Evolutionary conservation across 495 filamentous ascomycete species (phyloP).

Genomic region (Tuber umbilicatum): DNA sequence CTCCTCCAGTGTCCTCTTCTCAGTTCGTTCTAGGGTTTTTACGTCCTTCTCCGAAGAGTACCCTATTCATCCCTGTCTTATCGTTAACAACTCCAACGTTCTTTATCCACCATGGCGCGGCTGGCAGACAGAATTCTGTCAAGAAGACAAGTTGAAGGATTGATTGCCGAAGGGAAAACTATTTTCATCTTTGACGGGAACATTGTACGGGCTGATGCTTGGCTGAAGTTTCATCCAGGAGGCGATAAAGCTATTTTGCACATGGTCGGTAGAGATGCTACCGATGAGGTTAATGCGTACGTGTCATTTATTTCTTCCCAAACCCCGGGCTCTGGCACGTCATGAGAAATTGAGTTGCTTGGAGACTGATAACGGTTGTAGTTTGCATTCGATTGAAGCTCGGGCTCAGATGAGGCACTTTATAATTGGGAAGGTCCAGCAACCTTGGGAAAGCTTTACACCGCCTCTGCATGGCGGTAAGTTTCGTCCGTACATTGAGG

Average conservation of each 20-base stretch:
- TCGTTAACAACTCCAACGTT: neutral
- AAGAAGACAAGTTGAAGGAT: conserved; percentile 71
- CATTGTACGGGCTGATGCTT: conserved; percentile 81
- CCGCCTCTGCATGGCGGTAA: conserved; percentile 89
- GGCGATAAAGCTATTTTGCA: conserved; percentile 88
- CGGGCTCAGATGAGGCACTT: conserved; percentile 69
- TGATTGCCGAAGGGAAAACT: conserved; percentile 78
- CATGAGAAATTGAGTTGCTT: conserved; percentile 1
- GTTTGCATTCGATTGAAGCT: conserved; percentile 77
- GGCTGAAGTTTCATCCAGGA: conserved; percentile 83
- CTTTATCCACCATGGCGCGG: conserved; percentile 33
- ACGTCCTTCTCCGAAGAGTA: neutral
- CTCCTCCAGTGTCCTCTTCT: neutral
- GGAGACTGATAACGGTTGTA: conserved; percentile 42
- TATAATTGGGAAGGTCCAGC: conserved; percentile 76
- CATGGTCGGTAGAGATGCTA: conserved; percentile 94
- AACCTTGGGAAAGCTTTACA: conserved; percentile 77
- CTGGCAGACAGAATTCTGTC: conserved; percentile 48
- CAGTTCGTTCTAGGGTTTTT: neutral
- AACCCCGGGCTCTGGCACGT: neutral
- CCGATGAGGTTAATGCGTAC: conserved; percentile 87
- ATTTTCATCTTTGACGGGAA: conserved; percentile 74
- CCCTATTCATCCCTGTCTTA: neutral
- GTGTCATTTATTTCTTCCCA: conserved; percentile 42
- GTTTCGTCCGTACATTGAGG: conserved; percentile 57